Base-by-base conservation (phyloP, 2,329 filamentous ascomycete genomes). In the Diaporthe sp. region DNA sequence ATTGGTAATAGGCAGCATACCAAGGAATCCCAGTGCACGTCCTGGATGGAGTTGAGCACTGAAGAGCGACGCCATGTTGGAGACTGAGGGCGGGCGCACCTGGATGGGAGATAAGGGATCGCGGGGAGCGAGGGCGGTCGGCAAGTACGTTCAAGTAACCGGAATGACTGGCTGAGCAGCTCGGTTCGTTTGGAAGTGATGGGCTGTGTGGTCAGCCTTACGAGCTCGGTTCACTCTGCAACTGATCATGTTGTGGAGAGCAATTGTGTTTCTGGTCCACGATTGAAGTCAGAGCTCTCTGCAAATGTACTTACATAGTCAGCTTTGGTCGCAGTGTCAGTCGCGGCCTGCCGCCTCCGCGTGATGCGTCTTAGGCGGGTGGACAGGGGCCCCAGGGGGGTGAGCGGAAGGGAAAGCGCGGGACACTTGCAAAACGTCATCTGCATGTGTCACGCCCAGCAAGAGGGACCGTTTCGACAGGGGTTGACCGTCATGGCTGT, bases 11-110 rank as follows among this genome's bases (percentile, higher is more conserved):
- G 25, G 51, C 50, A 15, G 73, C 78, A 55, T 77, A 87, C 86
- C 81, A 8, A 92, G 85, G 77, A 91, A 91, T n/a, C 92, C 91
- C 76, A 94, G 84, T 30, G 89, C 91, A 79, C 90, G 88, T 39
- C 92, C 91, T 25, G 93, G 93, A 81, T 91, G 86, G 44, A 94
- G 90, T 81, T 92, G 90, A 72, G 91, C 91, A 42, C 84, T 86
- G 79, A 90, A 89, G 65, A 89, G 83, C 58, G 88, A 85, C 86
- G 73, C 66, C 69, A 73, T 72, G 9, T 37, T 72, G 42, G 44
- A 25, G 19, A 37, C 37, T 19, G 37, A 51, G n/a, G 53, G 8
- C 25, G 47, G 13, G 61, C 44, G 35, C 50, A 37, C n/a, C 17
- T 37, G 22, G n/a, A 8, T 9, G 55, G 32, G 30, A 42, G n/a